Evolutionary conservation across 2,329 filamentous ascomycete species (phyloP).

Genomic region (Dryadomyces sulphureus): DNA sequence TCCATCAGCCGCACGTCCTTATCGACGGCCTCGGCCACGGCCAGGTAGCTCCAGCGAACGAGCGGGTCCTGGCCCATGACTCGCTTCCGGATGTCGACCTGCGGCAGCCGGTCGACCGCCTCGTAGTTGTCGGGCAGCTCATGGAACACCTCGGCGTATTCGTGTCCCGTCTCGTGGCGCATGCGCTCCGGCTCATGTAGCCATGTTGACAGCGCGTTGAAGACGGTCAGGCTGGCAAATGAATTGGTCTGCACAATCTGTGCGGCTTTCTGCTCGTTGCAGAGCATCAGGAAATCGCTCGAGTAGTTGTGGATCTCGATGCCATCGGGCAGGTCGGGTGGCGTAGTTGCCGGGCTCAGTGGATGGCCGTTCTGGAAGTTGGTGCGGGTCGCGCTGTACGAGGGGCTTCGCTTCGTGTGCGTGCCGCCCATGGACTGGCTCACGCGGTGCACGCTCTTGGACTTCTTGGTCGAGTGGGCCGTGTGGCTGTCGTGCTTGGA

Average conservation of each 20-base stretch:
- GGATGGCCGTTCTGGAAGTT: slow-evolving; percentile 33
- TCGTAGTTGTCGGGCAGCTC: slow-evolving; percentile 28
- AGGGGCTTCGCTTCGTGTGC: slow-evolving; percentile 48
- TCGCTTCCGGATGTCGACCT: slow-evolving; percentile 37
- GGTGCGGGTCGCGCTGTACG: slow-evolving; percentile 44
- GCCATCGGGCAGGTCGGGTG: slow-evolving; percentile 49
- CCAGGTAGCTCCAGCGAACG: slow-evolving; percentile 57
- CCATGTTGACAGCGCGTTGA: slow-evolving; percentile 65
- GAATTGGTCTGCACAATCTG: slow-evolving; percentile 56
- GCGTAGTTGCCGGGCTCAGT: slow-evolving; percentile 64
- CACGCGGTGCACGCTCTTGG: slow-evolving; percentile 67
- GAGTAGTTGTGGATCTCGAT: slow-evolving; percentile 56
- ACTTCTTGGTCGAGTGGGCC: slow-evolving; percentile 53
- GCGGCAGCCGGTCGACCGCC: slow-evolving; percentile 25
- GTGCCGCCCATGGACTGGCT: slow-evolving; percentile 64
- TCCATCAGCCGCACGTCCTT: slow-evolving; percentile 49
- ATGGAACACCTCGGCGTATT: slow-evolving; percentile 54
- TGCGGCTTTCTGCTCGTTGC: slow-evolving; percentile 42
- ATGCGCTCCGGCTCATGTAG: slow-evolving; percentile 58
- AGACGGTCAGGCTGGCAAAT: slow-evolving; percentile 60
- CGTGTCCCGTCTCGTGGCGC: slow-evolving; percentile 50
- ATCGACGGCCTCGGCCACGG: slow-evolving; percentile 32
- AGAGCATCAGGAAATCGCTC: slow-evolving; percentile 58
- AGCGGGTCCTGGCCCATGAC: slow-evolving; percentile 31
- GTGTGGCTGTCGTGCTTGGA: slow-evolving; percentile 24